Conservation (phyloP, 2,329 filamentous ascomycete genomes). For the Apiospora pterosperma region DNA sequence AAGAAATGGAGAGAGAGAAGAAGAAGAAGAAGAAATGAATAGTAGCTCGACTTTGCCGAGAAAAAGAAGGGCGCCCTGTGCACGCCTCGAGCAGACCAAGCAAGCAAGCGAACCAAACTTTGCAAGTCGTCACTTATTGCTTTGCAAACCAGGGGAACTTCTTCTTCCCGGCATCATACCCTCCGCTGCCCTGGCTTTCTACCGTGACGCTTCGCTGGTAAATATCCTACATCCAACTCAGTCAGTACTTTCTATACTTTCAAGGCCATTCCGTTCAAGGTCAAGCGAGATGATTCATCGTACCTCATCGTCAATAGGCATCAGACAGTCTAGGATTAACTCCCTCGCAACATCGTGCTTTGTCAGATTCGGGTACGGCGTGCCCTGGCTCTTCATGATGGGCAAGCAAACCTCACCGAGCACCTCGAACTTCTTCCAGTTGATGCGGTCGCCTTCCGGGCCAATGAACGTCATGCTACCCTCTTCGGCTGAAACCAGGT, state of each 20-base stretch:
- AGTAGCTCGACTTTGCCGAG: no score
- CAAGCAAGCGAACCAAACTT: neutral
- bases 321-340: constrained; percentile 76
- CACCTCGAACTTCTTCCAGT: constrained; percentile 98
- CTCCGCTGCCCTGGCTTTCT: constrained; percentile 46
- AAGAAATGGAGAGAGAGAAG: neutral
- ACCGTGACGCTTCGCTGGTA: constrained; percentile 60
- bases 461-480: constrained; percentile 88
- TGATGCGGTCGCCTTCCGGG: constrained; percentile 70
- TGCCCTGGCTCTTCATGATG: constrained; percentile 87
- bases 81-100: neutral
- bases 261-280: neutral
- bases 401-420: constrained; percentile 88
- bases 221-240: constrained; percentile 45
- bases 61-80: neutral
- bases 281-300: constrained; percentile 10
- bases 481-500: constrained; percentile 88
- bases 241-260: neutral
- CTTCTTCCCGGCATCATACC: constrained; percentile 53
- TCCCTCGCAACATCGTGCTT: constrained; percentile 69
- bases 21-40: no score
- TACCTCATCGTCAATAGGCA: constrained; percentile 86
- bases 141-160: constrained; percentile 66
- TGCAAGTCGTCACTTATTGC: neutral
- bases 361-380: constrained; percentile 70